Percentiles rank a stretch among this genome's conserved stretches.
Evolutionary conservation across 805 yeast species (phyloP).

Genomic region (Starmerella ratchasimensis): DNA sequence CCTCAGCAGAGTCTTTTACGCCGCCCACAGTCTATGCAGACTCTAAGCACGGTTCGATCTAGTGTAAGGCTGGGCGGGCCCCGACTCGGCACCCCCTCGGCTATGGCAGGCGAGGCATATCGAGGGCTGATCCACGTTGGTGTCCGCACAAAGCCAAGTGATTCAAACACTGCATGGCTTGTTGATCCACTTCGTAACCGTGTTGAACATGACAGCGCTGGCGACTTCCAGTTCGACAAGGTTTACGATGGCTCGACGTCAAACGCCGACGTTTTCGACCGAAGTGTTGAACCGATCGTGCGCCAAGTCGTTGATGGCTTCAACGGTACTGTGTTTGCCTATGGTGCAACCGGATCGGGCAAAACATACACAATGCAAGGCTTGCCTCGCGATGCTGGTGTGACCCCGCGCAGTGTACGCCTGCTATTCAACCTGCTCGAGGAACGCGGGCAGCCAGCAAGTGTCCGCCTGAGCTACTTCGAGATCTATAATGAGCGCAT

Average conservation of each 20-base stretch:
- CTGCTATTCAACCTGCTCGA: constrained; percentile 36
- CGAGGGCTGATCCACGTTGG: constrained; percentile 65
- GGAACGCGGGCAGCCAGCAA: constrained; percentile 14
- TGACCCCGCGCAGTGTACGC: constrained; percentile 53
- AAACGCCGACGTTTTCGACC: constrained; percentile 49
- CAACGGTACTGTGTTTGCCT: constrained; percentile 83
- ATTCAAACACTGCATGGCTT: constrained; percentile 6
- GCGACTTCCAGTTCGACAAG: constrained; percentile 62
- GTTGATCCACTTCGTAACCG: constrained; percentile 3
- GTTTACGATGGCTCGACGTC: constrained; percentile 48
- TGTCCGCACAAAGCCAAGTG: constrained; percentile 57
- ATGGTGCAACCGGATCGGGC: constrained; percentile 91
- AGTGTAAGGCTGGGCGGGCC: constrained; percentile 10
- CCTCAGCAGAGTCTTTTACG: constrained; percentile 16
- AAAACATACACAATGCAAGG: constrained; percentile 85
- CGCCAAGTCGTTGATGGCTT: constrained; percentile 53
- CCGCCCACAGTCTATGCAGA: constrained; percentile 19
- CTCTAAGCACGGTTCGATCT: constrained; percentile 13
- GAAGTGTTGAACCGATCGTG: constrained; percentile 40
- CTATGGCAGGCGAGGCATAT: constrained; percentile 27
- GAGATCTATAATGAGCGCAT: constrained; percentile 83
- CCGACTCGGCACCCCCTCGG: constrained; percentile 1
- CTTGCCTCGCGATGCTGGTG: constrained; percentile 43
- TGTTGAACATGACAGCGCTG: constrained; percentile 28
- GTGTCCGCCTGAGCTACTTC: constrained; percentile 53